phyloP scores from a whole-genome alignment of 2,329 filamentous ascomycete species.

The Thelonectria olida region DNA sequence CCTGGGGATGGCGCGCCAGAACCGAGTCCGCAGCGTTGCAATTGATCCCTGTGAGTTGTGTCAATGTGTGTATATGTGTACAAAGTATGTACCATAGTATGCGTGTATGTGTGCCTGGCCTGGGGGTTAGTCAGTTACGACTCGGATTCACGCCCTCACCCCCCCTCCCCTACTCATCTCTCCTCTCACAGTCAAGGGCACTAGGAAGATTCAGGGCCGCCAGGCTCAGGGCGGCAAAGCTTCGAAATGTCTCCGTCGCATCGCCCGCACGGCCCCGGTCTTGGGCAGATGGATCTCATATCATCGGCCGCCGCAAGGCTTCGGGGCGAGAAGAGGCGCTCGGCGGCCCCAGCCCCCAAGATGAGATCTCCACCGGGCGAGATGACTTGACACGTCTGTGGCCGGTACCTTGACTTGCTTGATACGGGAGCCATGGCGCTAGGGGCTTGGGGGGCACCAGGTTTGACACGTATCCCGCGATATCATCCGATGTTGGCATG shows the following conservation, averaged over 20 bases:
- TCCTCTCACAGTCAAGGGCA: background rate
- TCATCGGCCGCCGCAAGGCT: slow-evolving; percentile 1
- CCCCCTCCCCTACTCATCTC: background rate
- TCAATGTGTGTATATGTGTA: too few relatives aligned
- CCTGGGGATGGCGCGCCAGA: slow-evolving; percentile 20
- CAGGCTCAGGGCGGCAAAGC: background rate
- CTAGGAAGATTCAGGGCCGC: background rate
- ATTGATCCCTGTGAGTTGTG: background rate
- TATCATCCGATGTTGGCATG: slow-evolving; percentile 41
- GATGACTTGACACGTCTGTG: slow-evolving; percentile 20
- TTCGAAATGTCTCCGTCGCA: background rate
- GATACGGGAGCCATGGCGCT: too few relatives aligned
- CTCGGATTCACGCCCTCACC: background rate
- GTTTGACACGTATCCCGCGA: slow-evolving; percentile 37
- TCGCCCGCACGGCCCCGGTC: background rate
- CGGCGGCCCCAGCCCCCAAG: background rate
- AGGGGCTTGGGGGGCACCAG: background rate
- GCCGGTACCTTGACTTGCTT: too few relatives aligned
- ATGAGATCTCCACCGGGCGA: background rate
- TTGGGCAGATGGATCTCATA: background rate
- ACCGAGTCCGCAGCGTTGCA: background rate
- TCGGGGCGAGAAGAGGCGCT: background rate
- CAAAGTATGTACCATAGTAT: too few relatives aligned
- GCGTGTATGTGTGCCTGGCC: background rate
- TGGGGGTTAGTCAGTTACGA: too few relatives aligned